Percentiles rank a stretch among this genome's conserved stretches.
These are phyloP conservation scores for Asterochloris erici DNA, from an alignment of 139 green algal genomes.

Conservation along the genomic window DNA sequence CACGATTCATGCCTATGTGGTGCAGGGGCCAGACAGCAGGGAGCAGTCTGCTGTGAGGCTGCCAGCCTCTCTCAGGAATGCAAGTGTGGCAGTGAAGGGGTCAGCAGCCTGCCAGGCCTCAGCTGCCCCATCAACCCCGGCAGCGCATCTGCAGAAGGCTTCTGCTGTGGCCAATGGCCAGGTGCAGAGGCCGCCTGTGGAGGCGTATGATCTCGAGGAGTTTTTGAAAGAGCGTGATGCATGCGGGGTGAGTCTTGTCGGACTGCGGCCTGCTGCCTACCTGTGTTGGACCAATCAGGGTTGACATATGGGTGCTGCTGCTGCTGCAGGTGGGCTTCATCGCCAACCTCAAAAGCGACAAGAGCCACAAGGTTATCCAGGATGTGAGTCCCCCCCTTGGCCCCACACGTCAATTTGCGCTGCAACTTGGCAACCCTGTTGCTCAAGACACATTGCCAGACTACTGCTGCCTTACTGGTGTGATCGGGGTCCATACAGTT, in stretches of 20 bases:
- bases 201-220: conserved; percentile 78
- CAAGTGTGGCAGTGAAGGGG: background rate
- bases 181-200: background rate
- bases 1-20: too few relatives aligned
- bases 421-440: background rate
- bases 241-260: conserved; percentile 82
- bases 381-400: conserved; percentile 50
- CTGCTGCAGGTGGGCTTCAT: conserved; percentile 91
- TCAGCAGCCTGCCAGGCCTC: background rate
- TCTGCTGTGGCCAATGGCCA: background rate
- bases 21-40: too few relatives aligned
- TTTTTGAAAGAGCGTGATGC: conserved; percentile 92
- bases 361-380: conserved; percentile 86
- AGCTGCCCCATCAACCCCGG: too few relatives aligned
- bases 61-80: too few relatives aligned
- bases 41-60: too few relatives aligned
- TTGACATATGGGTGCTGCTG: background rate
- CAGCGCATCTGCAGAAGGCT: background rate
- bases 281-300: background rate
- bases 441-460: background rate
- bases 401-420: background rate
- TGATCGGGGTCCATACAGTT: background rate
- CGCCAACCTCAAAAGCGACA: conserved; percentile 83
- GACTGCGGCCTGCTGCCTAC: background rate
- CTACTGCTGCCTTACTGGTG: background rate